Evolutionary conservation across 23 red algal genomes (phyloP), one percentile per base, ranked within the genome.

Genomic region (Gracilariopsis chorda): DNA sequence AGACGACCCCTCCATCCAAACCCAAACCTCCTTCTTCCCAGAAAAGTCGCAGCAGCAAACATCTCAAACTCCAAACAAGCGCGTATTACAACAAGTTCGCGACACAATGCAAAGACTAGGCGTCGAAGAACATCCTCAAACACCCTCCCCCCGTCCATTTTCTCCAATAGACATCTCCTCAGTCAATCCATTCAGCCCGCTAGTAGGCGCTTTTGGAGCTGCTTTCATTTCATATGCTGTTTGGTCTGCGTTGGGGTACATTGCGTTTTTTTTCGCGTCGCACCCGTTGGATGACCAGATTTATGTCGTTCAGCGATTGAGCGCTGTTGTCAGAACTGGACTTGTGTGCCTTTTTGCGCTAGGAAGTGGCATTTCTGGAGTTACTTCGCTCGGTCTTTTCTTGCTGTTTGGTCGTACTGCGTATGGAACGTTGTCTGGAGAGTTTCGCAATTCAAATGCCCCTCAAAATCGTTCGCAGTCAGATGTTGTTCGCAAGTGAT

Each of bases 281-380:
- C 88, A 91, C 30, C 77, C 87, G 5, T 36, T 91, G 45, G 51
- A 71, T 46, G 58, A 52, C 8, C 34, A 91, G 45, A 49, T 82
- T 52, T 91, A 91, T 44, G 59, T 91, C 33, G 45, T 91, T 16
- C 75, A 82, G 24, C 73, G 88, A n/a, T 20, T 91, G 20, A 37
- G 29, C 27, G 88, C 77, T 20, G 58, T 91, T 17, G 73, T 91
- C 9, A 17, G 88, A 34, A 91, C 88, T 13, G 40, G 7, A 11
- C 75, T 91, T 19, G 88, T 91, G 3, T 80, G 88, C 17, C 28
- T 91, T 1, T 51, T 91, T 27, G 88, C 88, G 21, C 76, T 91
- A 24, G 88, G 59, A n/a, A 82, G 75, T 35, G 88, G 88, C 44
- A 82, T 91, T 39, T 82, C 88, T 37, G 88, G 88, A 9, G 88